Conservation (phyloP, 164 flowering plant genomes). For the Sextonia rubra region DNA sequence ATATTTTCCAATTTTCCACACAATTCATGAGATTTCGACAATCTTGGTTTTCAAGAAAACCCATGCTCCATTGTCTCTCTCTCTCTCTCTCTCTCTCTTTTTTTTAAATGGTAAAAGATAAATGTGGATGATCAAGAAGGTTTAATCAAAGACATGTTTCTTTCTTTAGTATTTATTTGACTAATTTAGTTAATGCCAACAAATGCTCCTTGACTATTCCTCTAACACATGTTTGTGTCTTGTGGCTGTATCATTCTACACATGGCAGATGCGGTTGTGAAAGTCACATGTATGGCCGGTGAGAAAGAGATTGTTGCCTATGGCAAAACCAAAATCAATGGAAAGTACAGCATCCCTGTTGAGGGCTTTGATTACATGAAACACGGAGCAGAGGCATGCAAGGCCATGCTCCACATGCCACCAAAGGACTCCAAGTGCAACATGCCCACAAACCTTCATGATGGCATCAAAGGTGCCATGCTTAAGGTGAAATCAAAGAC, state of each 20-base stretch:
- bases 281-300: slow-evolving; percentile 58
- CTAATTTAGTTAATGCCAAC: slow-evolving; percentile 18
- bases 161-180: slow-evolving; percentile 6
- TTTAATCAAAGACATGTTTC: background rate
- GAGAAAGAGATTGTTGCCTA: slow-evolving; percentile 49
- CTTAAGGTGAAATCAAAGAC: slow-evolving; percentile 53
- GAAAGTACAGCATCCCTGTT: slow-evolving; percentile 50
- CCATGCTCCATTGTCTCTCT: slow-evolving; percentile 1
- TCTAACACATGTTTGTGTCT: background rate
- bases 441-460: slow-evolving; percentile 49
- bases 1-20: too few species aligned
- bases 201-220: slow-evolving; percentile 20
- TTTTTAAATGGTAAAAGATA: slow-evolving; percentile 20
- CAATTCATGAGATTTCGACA: background rate
- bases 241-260: slow-evolving; percentile 8
- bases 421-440: slow-evolving; percentile 63
- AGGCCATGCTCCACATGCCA: slow-evolving; percentile 53
- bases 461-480: slow-evolving; percentile 48
- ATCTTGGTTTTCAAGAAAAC: slow-evolving; percentile 1
- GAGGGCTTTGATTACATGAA: slow-evolving; percentile 50
- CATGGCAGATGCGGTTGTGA: slow-evolving; percentile 57
- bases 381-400: slow-evolving; percentile 50
- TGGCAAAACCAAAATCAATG: slow-evolving; percentile 66
- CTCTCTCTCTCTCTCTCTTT: too few species aligned
- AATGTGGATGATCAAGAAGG: slow-evolving; percentile 5